Base-by-base conservation (phyloP, 2,329 filamentous ascomycete species). In the Microdochium nivale region DNA sequence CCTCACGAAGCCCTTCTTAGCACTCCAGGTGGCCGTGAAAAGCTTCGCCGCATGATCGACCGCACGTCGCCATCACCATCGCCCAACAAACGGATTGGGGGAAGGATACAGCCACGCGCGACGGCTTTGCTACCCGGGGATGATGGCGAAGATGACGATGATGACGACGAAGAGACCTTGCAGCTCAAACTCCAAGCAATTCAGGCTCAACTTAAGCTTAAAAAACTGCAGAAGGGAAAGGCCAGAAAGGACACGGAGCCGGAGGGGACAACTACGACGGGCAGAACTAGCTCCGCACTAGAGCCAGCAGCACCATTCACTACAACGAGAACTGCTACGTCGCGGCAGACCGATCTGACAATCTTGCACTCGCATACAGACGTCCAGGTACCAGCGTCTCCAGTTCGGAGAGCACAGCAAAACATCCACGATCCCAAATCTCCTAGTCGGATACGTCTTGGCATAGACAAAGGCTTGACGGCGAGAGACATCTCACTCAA, bases 151-250 rank as follows among this genome's bases (percentile, higher is more conserved):
- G 72, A 71, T 3, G 77, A 83, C 10, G 82, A 85, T 0, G 86
- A 88, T 3, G 87, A 95, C 7, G 91, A 95, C 59, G 92, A 96
- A 67, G 91, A 97, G 72, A 95, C 84, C 1, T 71, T 97, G 32
- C 83, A 95, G 63, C 72, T 99, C 55, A 85, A 95, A 65, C 73
- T 97, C 4, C 84, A 91, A 57, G 90, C 88, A 51, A 95, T 99
- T 53, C 86, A 97, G 67, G 90, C 91, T 7, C 85, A 87, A 54
- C 71, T 97, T 50, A 94, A 86, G 67, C 69, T 97, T 57, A 97
- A 96, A 68, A 90, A 86, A 62, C 72, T 97, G 14, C 88, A 94
- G 65, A 85, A 84, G 63, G 69, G 80, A 66, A 81, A 76, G 62
- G 70, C 74, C 53, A 66, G 55, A 52, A 65, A 60, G 55, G 59